These are phyloP conservation scores for Arachnopeziza araneosa DNA, from an alignment of 2,329 filamentous ascomycete genomes.

Conservation along the genomic window DNA sequence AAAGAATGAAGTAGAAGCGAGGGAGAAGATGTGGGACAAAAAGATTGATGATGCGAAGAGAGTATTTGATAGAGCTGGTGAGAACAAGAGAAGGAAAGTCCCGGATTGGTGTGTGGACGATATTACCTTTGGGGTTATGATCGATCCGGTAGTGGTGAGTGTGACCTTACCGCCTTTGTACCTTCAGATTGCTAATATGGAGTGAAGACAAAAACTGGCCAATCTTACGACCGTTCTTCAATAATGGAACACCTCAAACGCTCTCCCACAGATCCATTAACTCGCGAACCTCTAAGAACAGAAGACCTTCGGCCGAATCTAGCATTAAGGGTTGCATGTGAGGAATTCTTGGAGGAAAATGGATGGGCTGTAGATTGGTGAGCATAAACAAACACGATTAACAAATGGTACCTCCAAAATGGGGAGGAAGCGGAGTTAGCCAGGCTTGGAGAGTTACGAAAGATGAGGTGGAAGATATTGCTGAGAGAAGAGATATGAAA, in stretches of 20 bases:
- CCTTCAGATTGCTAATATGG: neutral
- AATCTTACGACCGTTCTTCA: slow-evolving; percentile 82
- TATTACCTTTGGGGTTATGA: slow-evolving; percentile 69
- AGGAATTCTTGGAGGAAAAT: slow-evolving; percentile 79
- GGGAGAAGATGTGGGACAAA: slow-evolving; percentile 38
- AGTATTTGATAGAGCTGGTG: slow-evolving; percentile 47
- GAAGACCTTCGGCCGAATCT: slow-evolving; percentile 77
- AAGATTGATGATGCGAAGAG: slow-evolving; percentile 41
- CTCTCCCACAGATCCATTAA: slow-evolving; percentile 73
- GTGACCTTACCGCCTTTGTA: neutral
- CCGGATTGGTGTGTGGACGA: slow-evolving; percentile 75
- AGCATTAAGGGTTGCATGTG: slow-evolving; percentile 72
- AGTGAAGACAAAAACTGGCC: slow-evolving; percentile 69
- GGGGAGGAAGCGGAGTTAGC: neutral
- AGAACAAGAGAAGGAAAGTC: slow-evolving; percentile 40
- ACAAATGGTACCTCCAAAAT: neutral
- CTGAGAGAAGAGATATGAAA: neutral
- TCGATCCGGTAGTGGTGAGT: slow-evolving; percentile 52
- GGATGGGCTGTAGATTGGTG: slow-evolving; percentile 82
- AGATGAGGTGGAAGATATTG: neutral
- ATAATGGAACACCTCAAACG: slow-evolving; percentile 81
- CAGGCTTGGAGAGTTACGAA: too few relatives aligned
- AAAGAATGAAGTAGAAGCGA: slow-evolving; percentile 21
- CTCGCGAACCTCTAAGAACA: slow-evolving; percentile 64
- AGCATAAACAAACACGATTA: neutral